Evolutionary conservation across 2,329 filamentous ascomycete genomes (phyloP), one percentile per base, ranked within the genome.

Genomic region (Allantophomopsis lycopodina): DNA sequence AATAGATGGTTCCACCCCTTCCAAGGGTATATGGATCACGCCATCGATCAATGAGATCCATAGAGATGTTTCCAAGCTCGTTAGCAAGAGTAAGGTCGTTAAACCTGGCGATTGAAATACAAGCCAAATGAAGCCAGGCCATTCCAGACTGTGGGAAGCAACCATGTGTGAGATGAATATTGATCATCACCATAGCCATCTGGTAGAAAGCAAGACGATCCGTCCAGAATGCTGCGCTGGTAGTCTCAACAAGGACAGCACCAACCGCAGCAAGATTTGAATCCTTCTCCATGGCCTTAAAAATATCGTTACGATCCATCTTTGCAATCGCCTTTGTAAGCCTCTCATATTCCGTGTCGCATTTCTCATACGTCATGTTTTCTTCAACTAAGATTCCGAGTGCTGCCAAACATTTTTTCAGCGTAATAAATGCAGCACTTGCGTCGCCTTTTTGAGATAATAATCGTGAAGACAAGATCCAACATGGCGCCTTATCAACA

Each of bases 401-500:
- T 11, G 79, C 79, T 20, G 61, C 63, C 13, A 95, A 62, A 45
- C 83, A 87, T 35, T 77, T 71, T 50, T 79, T 79, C 17, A 95
- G 63, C 1, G 75, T 73, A 23, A 69, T 61, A 48, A 94, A 76
- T 0, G 87, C 83, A 4, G 71, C 71, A 16, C 68, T 61, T 20
- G 78, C 75, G 46, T 94, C 76, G 1, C 87, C 86, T 40, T 71
- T 70, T 51, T 88, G 77, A 2, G 82, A 76, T 50, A 79, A 76
- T 35, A 94, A 80, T 37, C 86, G 76, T 5, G 84, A 87, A 54
- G 86, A 79, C 30, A 95, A 64, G 32, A 94, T 80, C 63, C 81
- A 93, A 0, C 85, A 84, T 7, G 83, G 79, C 2, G 84, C 83
- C 60, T 85, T 91, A 57, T 94, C 87, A 5, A 83, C 71, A 0